Conservation (phyloP, 768 basidiomycete genomes). For the Auricularia sp. region DNA sequence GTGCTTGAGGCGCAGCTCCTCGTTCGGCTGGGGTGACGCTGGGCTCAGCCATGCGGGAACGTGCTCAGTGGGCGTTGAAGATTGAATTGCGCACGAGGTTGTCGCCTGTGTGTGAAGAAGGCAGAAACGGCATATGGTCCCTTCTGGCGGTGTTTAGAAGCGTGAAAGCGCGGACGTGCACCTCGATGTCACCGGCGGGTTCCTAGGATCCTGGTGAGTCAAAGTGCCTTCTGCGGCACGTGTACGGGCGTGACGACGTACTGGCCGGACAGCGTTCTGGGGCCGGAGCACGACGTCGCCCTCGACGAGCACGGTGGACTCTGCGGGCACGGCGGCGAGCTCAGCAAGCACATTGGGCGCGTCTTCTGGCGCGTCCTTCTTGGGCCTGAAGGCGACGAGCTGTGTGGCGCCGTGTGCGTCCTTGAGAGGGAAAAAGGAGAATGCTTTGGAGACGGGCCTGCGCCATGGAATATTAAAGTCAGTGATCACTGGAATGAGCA, state of each 20-base stretch:
- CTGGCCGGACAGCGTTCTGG: slow-evolving; percentile 36
- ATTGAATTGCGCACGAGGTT: slow-evolving; percentile 48
- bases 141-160: slow-evolving; percentile 65
- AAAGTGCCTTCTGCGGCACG: slow-evolving; percentile 25
- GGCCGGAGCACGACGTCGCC: slow-evolving; percentile 65
- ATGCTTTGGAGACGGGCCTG: slow-evolving; percentile 55
- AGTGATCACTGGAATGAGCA: not conserved
- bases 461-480: not conserved
- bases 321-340: slow-evolving; percentile 58
- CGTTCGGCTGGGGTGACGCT: slow-evolving; percentile 50
- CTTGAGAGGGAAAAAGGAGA: slow-evolving; percentile 82
- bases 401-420: slow-evolving; percentile 73
- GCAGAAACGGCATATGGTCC: slow-evolving; percentile 67
- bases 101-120: slow-evolving; percentile 46
- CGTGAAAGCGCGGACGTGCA: slow-evolving; percentile 57
- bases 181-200: slow-evolving; percentile 68
- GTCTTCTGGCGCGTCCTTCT: slow-evolving; percentile 17
- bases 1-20: slow-evolving; percentile 75
- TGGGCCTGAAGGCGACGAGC: slow-evolving; percentile 50
- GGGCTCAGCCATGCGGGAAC: not conserved
- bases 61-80: not conserved
- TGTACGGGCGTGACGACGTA: slow-evolving; percentile 13
- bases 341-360: slow-evolving; percentile 24
- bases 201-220: slow-evolving; percentile 34
- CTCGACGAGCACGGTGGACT: slow-evolving; percentile 68